Evolutionary conservation across 306 rosid genomes (phyloP).

Genomic region (Crotalaria pallida): DNA sequence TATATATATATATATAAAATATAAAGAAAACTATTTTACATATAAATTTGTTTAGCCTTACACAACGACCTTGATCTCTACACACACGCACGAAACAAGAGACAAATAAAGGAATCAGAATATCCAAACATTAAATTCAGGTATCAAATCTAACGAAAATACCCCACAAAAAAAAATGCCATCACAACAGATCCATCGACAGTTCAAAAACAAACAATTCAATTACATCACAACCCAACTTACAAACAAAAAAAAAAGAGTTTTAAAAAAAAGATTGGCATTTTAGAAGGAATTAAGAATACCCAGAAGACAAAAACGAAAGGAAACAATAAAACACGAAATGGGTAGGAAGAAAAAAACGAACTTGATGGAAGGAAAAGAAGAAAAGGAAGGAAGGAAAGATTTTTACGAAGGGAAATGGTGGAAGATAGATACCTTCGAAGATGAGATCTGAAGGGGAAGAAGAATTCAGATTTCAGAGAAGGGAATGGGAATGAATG

Average conservation of each 20-base stretch:
- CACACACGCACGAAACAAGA: neutral
- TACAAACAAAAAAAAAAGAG: neutral
- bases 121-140: neutral
- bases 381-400: neutral
- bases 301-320: conserved; percentile 9
- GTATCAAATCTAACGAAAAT: conserved; percentile 38
- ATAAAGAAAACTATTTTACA: too few relatives aligned
- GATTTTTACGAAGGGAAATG: neutral
- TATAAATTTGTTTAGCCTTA: neutral
- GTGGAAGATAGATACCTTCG: conserved; percentile 28
- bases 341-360: conserved; percentile 4
- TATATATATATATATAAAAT: neutral
- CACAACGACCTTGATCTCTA: neutral
- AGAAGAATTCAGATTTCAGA: conserved; percentile 19
- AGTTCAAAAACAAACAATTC: conserved; percentile 4
- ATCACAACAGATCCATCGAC: conserved; percentile 31
- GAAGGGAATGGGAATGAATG: neutral
- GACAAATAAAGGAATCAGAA: conserved; percentile 16
- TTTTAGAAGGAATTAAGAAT: neutral
- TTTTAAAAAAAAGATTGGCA: neutral
- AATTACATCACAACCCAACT: neutral
- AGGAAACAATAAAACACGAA: neutral
- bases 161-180: conserved; percentile 7
- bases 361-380: neutral
- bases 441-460: conserved; percentile 23